Base-by-base conservation (phyloP, 768 basidiomycete species). In the Rhodotorula sphaerocarpa region DNA sequence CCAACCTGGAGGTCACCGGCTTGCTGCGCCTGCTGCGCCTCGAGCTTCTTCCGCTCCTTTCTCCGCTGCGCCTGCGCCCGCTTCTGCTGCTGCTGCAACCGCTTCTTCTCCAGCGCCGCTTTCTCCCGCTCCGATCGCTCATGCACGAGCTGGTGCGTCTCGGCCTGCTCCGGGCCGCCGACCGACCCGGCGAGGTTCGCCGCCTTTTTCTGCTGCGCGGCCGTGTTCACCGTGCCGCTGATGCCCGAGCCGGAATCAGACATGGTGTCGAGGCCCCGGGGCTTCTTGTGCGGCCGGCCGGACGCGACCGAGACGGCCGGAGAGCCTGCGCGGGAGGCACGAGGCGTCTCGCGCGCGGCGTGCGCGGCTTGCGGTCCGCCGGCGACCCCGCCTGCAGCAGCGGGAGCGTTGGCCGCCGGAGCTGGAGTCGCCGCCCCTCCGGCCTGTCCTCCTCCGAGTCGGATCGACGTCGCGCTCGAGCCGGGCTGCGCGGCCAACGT, bases 401-500 rank as follows among this genome's bases (percentile, higher is more conserved):
- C 47, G 18, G 57, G 28, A 25, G 36, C 16, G 27, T 15, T 7
- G 15, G 55, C 30, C 4, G 42, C 25, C 14, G 45, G 9, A 36
- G 27, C 12, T 18, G 27, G 27, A 11, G 30, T 28, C 48, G 48
- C 25, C 48, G 31, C 16, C 30, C 16, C 3, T 16, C 47, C 15
- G 31, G 28, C 14, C 31, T 50, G 48, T 25, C 28, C 31, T 2
- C 39, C 41, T 18, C 59, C 64, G n/a, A 66, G 39, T 9, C 64
- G 48, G 42, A 66, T 66, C 20, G 64, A 66, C 18, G 64, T 66
- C 16, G 59, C 48, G n/a, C 48, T 56, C 7, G 59, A 52, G 31
- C 64, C 64, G 2, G 64, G 64, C 50, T 66, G 64, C 5, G 55
- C 64, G 23, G 55, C 59, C 30, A 66, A 53, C 1, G 60, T 50